Evolutionary conservation across 2,329 filamentous ascomycete genomes (phyloP), one percentile per base, ranked within the genome.

Genomic region (Bipolaris bicolor): DNA sequence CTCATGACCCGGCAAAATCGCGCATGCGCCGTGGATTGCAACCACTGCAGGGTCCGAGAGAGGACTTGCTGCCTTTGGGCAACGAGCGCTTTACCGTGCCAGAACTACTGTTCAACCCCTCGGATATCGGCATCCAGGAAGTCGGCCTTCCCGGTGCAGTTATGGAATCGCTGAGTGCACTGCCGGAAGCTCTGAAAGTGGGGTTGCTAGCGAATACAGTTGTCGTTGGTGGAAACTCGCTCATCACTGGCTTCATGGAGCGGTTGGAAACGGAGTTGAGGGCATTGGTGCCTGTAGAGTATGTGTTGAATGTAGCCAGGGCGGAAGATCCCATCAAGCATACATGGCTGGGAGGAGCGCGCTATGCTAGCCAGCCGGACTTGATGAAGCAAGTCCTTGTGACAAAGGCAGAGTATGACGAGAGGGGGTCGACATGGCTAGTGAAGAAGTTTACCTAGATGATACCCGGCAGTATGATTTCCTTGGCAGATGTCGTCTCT

Each of bases 11-110:
- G 0, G 78, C 83, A 29, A 84, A 88, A 40, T 84, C 86, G 22
- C 74, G 75, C 63, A 79, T 82, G 70, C 81, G 79, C 29, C 69
- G 83, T 5, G 78, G 80, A 9, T 77, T 84, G 73, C 80, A 77
- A 79, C 69, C 73, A 79, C 50, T 69, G 69, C 80, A 78, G 41
- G 76, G 76, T 10, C 81, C 82, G 0, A 73, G 76, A 22, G 94
- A 98, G 73, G 93, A 98, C 73, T 82, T 93, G 13, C 79, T 99
- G 62, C 91, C 92, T 0, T 82, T 99, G 9, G 89, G 91, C 4
- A 98, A 97, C 75, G 95, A 99, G 78, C 86, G 94, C 44, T 99
- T 99, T 72, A 82, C 87, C 1, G 89, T 97, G 0, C 94, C 95
- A 0, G 95, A 99, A 74, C 82, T 98, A 5, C 79, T 99, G 2